Conservation (phyloP, 768 basidiomycete genomes). For the Psilocybe sp. region DNA sequence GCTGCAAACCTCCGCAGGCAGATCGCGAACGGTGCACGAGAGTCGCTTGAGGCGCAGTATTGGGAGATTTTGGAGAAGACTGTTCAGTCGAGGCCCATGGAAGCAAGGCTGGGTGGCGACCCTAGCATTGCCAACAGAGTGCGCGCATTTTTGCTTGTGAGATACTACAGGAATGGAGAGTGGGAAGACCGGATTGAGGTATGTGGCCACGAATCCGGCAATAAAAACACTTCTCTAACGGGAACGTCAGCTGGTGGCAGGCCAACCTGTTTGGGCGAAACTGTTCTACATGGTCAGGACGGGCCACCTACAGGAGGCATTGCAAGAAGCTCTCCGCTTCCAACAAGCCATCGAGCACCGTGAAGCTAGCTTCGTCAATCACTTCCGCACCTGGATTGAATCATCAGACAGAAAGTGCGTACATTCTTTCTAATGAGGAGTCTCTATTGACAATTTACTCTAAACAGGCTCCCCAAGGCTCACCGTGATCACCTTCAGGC, state of each 20-base stretch:
- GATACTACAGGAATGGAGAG: conserved; percentile 75
- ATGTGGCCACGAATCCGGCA: conserved; percentile 13
- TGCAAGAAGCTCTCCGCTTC: conserved; percentile 68
- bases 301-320: conserved; percentile 78
- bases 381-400: conserved; percentile 82
- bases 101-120: conserved; percentile 88
- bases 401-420: conserved; percentile 74
- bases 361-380: conserved; percentile 79
- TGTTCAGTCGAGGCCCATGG: conserved; percentile 75
- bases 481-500: conserved; percentile 80
- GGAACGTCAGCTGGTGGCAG: conserved; percentile 67
- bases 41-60: conserved; percentile 87
- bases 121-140: conserved; percentile 89
- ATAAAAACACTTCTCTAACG: background rate
- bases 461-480: conserved; percentile 59
- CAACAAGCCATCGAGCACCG: conserved; percentile 72
- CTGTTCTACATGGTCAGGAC: conserved; percentile 90
- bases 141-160: conserved; percentile 79
- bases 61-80: conserved; percentile 82
- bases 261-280: conserved; percentile 90
- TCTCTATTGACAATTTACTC: background rate
- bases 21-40: conserved; percentile 74
- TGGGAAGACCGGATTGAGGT: conserved; percentile 93
- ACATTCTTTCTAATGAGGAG: background rate
- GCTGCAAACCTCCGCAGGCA: conserved; percentile 64